Base-by-base conservation (phyloP, 2,329 filamentous ascomycete genomes). In the Fusarium nisikadoi region DNA sequence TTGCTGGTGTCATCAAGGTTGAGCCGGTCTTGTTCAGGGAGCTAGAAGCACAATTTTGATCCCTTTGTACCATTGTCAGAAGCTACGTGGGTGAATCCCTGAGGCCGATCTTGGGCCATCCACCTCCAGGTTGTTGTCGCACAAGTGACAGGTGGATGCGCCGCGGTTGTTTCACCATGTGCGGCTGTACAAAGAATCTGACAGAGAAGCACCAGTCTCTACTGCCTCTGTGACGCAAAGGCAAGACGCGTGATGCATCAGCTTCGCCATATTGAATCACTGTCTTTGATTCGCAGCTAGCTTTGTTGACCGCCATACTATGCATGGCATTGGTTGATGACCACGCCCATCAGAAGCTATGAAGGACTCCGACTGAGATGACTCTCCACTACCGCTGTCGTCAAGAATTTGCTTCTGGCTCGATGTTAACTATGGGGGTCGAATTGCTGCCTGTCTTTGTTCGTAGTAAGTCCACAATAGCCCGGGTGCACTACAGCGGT, bases 101-200 rank as follows among this genome's bases (percentile, higher is more conserved):
- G 61, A 39, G 68, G 70, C 45, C 36, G 66, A 71, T 75, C 67
- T 47, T 47, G 60, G 65, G 49, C 41, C 52, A 62, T 65, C 57
- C 64, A 62, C 58, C 62, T 65, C 43, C 43, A 74, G 41, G 38
- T 46, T 42, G 47, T 66, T 66, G 61, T 58, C 56, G 41, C 60
- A 61, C 61, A 58, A 41, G 29, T 49, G 56, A 66, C 36, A 52
- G 65, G 43, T 57, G 27, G 68, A 65, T 72, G 62, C 61, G 58
- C 47, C n/a, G 52, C 54, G 55, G 31, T 54, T 54, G 65, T 71
- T 74, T 72, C 62, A 63, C 29, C 36, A 55, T 41, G 31, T 42
- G 19, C 13, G 33, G 38, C 33, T 56, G 46, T 43, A 54, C 31
- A 71, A 62, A 56, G 53, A 47, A 38, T 38, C 33, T 38, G 49